phyloP scores from a whole-genome alignment of 108 stramenopile genomes.

The Nitzschia inconspicua region DNA sequence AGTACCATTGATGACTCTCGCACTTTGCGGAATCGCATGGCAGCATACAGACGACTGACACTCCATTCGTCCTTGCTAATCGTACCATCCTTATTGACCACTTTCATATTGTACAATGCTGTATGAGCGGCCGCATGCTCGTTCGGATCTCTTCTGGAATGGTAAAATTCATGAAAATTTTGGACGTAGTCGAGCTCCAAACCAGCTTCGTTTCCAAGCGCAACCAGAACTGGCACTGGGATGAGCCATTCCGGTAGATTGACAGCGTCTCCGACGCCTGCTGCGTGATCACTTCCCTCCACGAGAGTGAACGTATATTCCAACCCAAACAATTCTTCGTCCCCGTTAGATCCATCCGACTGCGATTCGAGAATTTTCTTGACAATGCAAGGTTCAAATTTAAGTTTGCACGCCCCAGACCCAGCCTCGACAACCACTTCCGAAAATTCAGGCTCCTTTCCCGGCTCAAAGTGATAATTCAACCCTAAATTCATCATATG shows the following conservation, averaged over 20 bases:
- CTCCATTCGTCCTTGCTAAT: slow-evolving; percentile 86
- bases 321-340: slow-evolving; percentile 77
- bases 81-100: slow-evolving; percentile 68
- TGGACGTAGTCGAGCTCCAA: slow-evolving; percentile 69
- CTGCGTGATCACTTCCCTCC: slow-evolving; percentile 75
- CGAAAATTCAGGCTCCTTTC: slow-evolving; percentile 24
- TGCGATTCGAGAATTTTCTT: slow-evolving; percentile 41
- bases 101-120: slow-evolving; percentile 86
- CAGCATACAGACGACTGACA: slow-evolving; percentile 78
- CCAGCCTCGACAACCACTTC: slow-evolving; percentile 65
- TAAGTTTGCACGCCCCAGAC: slow-evolving; percentile 64
- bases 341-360: slow-evolving; percentile 11
- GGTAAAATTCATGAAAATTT: slow-evolving; percentile 85
- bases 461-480: slow-evolving; percentile 64
- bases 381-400: slow-evolving; percentile 60
- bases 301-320: slow-evolving; percentile 86
- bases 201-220: slow-evolving; percentile 70
- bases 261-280: slow-evolving; percentile 82
- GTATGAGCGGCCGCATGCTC: slow-evolving; percentile 52
- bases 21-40: slow-evolving; percentile 87
- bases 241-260: slow-evolving; percentile 88
- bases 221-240: slow-evolving; percentile 61
- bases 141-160: slow-evolving; percentile 53
- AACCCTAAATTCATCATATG: slow-evolving; percentile 72
- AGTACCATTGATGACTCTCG: slow-evolving; percentile 61